Evolutionary conservation across 257 asterid genomes (phyloP).

Genomic region (Echites panduratus): DNA sequence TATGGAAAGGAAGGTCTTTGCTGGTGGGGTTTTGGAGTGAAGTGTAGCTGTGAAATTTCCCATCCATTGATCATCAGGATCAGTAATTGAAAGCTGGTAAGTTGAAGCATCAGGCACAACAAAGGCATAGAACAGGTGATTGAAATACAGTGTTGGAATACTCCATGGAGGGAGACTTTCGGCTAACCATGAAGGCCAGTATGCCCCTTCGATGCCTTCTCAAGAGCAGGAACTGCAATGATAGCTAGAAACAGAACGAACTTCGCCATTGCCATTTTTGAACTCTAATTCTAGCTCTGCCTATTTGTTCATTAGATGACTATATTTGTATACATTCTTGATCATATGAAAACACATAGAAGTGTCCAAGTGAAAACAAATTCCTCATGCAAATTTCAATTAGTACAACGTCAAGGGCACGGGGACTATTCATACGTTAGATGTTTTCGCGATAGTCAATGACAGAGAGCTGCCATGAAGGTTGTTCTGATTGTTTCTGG

Average conservation of each 20-base stretch:
- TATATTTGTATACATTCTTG: not conserved
- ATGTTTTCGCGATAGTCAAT: not conserved
- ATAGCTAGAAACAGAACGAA: constrained; percentile 15
- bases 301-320: not conserved
- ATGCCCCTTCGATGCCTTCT: constrained; percentile 40
- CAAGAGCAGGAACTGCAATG: constrained; percentile 1
- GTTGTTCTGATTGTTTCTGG: constrained; percentile 7
- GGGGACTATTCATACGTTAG: not conserved
- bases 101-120: constrained; percentile 35
- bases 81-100: constrained; percentile 34
- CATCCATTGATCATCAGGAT: constrained; percentile 32
- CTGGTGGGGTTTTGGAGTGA: constrained; percentile 10
- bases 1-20: constrained; percentile 35
- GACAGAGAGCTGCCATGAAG: constrained; percentile 10
- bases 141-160: constrained; percentile 45
- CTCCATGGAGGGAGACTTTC: constrained; percentile 24
- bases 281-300: not conserved
- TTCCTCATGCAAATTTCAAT: not conserved
- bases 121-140: constrained; percentile 45
- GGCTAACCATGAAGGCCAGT: constrained; percentile 45
- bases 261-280: constrained; percentile 20
- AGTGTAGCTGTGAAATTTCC: constrained; percentile 37
- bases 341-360: not conserved
- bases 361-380: not conserved
- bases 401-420: constrained; percentile 5